These are phyloP conservation scores for Peniophora sp. DNA, from an alignment of 1,284 basidiomycete species.

Conservation along the genomic window DNA sequence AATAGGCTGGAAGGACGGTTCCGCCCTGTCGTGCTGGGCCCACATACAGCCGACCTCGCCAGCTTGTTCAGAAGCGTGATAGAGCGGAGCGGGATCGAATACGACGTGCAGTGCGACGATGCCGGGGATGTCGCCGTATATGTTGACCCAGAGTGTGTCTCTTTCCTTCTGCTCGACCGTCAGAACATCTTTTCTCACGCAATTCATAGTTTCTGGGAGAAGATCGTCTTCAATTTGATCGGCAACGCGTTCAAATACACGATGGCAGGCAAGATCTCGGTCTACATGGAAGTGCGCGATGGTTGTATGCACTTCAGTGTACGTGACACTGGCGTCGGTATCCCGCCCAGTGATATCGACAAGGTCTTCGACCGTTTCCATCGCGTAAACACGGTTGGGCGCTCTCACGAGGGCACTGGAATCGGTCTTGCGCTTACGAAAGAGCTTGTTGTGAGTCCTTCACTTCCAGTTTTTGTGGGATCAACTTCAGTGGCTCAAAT, in stretches of 20 bases:
- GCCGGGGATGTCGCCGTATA: conserved; percentile 7
- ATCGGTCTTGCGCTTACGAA: conserved; percentile 24
- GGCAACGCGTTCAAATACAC: conserved; percentile 23
- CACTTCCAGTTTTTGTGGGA: neutral
- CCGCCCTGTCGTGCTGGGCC: neutral
- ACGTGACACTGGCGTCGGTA: conserved; percentile 20
- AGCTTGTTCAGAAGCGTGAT: conserved; percentile 1
- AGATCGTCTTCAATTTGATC: conserved; percentile 23
- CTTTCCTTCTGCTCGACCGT: neutral
- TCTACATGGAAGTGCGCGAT: neutral
- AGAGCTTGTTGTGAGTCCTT: conserved; percentile 16
- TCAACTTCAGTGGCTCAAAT: no score
- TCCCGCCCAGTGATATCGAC: conserved; percentile 15
- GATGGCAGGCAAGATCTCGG: neutral
- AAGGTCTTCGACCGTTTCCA: conserved; percentile 22
- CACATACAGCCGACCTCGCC: neutral
- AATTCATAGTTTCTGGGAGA: conserved; percentile 18
- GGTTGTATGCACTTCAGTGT: conserved; percentile 8
- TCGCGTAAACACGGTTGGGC: conserved; percentile 18
- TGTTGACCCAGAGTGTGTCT: conserved; percentile 16
- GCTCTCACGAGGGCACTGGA: conserved; percentile 23
- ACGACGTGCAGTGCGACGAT: neutral
- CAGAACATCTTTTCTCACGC: neutral
- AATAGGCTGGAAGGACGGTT: conserved; percentile 1
- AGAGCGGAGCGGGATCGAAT: neutral